Evolutionary conservation across 108 stramenopile genomes (phyloP).

Genomic region (Pseudonitzschia pungens): DNA sequence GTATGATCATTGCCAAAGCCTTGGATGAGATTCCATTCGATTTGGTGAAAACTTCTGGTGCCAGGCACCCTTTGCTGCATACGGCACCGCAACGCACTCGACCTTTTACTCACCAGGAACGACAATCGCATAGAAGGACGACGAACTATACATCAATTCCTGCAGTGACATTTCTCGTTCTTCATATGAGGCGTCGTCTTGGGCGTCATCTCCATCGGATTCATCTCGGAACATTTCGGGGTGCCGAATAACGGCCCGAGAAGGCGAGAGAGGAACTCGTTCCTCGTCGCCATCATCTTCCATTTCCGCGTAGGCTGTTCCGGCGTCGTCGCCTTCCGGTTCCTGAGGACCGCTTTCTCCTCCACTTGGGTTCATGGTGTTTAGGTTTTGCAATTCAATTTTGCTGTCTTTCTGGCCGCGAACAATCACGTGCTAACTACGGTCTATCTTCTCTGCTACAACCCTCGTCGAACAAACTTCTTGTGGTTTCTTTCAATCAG

Average conservation of each 20-base stretch:
- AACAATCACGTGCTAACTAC: neutral
- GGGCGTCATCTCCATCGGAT: constrained; percentile 18
- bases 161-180: constrained; percentile 50
- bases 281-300: neutral
- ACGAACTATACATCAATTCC: constrained; percentile 78
- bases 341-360: neutral
- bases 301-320: neutral
- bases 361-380: neutral
- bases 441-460: neutral
- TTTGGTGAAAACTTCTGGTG: neutral
- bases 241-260: neutral
- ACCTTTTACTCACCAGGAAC: constrained; percentile 51
- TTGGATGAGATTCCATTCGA: neutral
- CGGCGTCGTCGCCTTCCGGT: neutral
- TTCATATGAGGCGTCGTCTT: constrained; percentile 28
- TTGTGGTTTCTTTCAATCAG: neutral
- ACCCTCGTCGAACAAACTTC: neutral
- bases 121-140: constrained; percentile 82
- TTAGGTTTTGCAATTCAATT: neutral
- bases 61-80: too few species aligned
- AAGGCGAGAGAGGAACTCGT: neutral
- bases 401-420: neutral
- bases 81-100: too few species aligned
- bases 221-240: constrained; percentile 23
- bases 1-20: neutral